Evolutionary conservation across 371 early-diverging fungal genomes (phyloP).

Genomic region (Chytridium lagenaria): DNA sequence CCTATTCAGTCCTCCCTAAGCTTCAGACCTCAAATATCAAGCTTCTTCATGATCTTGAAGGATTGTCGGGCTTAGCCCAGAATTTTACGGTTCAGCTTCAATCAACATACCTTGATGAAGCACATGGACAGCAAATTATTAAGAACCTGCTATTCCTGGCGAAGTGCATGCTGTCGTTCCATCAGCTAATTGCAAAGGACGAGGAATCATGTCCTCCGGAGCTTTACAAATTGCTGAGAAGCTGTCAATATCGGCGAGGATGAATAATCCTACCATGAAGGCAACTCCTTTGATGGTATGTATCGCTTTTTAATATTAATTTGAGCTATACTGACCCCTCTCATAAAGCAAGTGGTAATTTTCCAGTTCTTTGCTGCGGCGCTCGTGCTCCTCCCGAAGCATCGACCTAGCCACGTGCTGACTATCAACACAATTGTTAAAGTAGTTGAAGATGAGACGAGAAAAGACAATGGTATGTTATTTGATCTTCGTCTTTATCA

Average conservation of each 20-base stretch:
- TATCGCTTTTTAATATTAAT: background rate
- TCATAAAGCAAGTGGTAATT: background rate
- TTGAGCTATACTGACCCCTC: background rate
- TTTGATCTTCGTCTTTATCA: background rate
- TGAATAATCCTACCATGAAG: slow-evolving; percentile 2
- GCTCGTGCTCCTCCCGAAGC: background rate
- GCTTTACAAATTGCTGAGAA: background rate
- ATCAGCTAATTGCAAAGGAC: slow-evolving; percentile 5
- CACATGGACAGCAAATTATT: slow-evolving; percentile 85
- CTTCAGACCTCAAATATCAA: background rate
- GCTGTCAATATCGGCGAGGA: background rate
- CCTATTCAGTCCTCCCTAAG: background rate
- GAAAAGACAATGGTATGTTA: slow-evolving; percentile 7
- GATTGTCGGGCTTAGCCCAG: slow-evolving; percentile 23
- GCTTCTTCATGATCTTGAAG: slow-evolving; percentile 8
- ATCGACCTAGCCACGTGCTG: background rate
- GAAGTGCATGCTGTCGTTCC: slow-evolving; percentile 65
- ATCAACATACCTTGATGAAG: slow-evolving; percentile 67
- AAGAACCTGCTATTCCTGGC: slow-evolving; percentile 94
- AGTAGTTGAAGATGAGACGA: slow-evolving; percentile 10
- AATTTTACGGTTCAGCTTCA: slow-evolving; percentile 73
- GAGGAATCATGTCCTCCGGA: slow-evolving; percentile 15
- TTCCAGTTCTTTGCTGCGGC: background rate
- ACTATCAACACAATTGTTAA: background rate
- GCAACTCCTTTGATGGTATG: background rate